phyloP scores from a whole-genome alignment of 768 basidiomycete species.

The Glaciozyma martinii region DNA sequence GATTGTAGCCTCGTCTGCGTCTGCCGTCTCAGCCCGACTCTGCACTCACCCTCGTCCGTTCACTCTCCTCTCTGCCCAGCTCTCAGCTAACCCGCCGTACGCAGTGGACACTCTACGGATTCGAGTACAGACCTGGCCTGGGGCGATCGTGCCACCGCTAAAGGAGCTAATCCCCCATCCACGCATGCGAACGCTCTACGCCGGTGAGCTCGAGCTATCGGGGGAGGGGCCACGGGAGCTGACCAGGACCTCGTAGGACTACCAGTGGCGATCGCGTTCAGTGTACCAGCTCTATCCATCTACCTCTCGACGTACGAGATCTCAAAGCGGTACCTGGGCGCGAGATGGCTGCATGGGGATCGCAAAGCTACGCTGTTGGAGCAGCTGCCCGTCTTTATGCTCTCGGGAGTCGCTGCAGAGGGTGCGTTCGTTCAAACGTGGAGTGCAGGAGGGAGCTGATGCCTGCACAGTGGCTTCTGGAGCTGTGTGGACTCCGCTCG shows the following conservation, averaged over 20 bases:
- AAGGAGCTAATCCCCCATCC: conserved; percentile 26
- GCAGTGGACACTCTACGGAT: conserved; percentile 33
- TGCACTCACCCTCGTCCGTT: conserved; percentile 30
- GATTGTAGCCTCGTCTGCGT: conserved; percentile 8
- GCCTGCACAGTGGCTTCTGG: conserved; percentile 26
- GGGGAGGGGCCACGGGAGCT: background rate
- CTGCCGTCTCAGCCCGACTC: conserved; percentile 11
- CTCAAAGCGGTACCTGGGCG: conserved; percentile 23
- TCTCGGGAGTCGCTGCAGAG: conserved; percentile 29
- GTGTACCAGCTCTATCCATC: conserved; percentile 23
- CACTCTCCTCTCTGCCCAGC: background rate
- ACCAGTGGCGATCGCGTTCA: conserved; percentile 32
- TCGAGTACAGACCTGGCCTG: conserved; percentile 29
- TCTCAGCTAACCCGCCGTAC: background rate
- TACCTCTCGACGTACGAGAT: conserved; percentile 32
- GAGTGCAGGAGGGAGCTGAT: background rate
- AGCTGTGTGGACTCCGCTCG: conserved; percentile 30
- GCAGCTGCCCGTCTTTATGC: conserved; percentile 32
- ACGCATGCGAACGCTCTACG: conserved; percentile 24
- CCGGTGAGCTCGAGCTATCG: conserved; percentile 4
- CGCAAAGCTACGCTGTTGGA: conserved; percentile 19
- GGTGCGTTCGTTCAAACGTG: conserved; percentile 7
- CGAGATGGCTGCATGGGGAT: conserved; percentile 17
- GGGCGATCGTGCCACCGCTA: conserved; percentile 22
- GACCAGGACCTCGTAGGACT: conserved; percentile 9